A percentile compares a stretch with the other conserved stretches of the same genome.
Evolutionary conservation across 2,329 filamentous ascomycete species (phyloP).

Genomic region (Trichoderma simmonsii): DNA sequence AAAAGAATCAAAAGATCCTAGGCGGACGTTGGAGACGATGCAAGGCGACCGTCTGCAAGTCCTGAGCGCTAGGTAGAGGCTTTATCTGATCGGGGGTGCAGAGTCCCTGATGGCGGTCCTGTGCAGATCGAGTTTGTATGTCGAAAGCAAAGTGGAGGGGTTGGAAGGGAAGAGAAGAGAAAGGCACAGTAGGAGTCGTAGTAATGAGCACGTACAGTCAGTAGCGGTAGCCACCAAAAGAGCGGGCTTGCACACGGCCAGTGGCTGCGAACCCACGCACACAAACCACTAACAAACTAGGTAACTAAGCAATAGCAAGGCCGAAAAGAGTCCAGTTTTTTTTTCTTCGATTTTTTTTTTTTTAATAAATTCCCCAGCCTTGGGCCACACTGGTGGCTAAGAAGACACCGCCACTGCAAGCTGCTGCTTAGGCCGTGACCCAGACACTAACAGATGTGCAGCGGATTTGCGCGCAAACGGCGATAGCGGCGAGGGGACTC

Average conservation of each 20-base stretch:
- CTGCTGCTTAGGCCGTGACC: constrained; percentile 7
- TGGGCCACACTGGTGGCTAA: not conserved
- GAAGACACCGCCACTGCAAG: constrained; percentile 15
- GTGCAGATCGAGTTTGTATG: constrained; percentile 15
- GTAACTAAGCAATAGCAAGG: constrained; percentile 23
- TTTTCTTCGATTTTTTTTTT: not conserved
- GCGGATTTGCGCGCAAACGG: not conserved
- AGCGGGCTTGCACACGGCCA: constrained; percentile 2
- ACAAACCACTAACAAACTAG: not conserved
- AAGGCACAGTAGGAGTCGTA: constrained; percentile 2
- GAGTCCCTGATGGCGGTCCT: constrained; percentile 5
- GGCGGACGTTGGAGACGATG: constrained; percentile 21
- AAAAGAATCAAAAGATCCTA: constrained; percentile 16
- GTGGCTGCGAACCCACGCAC: constrained; percentile 14
- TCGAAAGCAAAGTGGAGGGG: constrained; percentile 17
- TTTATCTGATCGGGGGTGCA: constrained; percentile 8
- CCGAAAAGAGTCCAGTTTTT: constrained; percentile 33
- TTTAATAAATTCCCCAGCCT: not conserved
- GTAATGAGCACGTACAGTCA: not conserved
- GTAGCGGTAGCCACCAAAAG: not conserved
- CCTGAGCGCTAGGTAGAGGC: not conserved
- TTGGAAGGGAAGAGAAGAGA: constrained; percentile 10
- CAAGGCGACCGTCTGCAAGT: constrained; percentile 22
- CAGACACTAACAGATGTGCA: constrained; percentile 25
- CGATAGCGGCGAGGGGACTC: constrained; percentile 7